phyloP scores from a whole-genome alignment of 208 protist species.

The Wallacemonas rigidus region DNA sequence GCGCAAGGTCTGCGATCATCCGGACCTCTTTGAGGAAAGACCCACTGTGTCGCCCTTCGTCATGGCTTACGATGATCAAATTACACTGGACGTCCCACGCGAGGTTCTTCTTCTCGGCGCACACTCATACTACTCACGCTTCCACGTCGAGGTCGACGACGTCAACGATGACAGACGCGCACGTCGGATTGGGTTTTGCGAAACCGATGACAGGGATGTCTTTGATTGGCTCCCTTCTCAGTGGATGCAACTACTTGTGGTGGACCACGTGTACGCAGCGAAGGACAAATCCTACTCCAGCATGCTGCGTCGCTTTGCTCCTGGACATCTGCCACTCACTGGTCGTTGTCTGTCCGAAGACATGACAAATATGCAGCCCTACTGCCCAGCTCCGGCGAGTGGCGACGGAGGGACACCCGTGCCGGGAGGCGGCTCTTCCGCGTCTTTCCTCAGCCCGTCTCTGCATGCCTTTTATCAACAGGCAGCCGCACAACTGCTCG shows the following conservation, averaged over 20 bases:
- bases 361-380: not conserved
- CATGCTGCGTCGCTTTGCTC: constrained; percentile 8
- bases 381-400: not conserved
- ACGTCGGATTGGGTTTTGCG: not conserved
- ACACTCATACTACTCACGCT: constrained; percentile 26
- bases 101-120: constrained; percentile 48
- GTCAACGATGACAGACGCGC: constrained; percentile 23
- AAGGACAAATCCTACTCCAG: not conserved
- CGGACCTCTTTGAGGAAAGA: constrained; percentile 94
- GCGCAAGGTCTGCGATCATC: constrained; percentile 98
- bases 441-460: not conserved
- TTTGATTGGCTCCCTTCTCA: constrained; percentile 17
- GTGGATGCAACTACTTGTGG: constrained; percentile 11
- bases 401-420: not conserved
- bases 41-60: constrained; percentile 75
- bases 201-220: not conserved
- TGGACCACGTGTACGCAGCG: constrained; percentile 13
- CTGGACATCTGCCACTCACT: not conserved
- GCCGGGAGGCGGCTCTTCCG: not conserved
- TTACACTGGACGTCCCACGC: constrained; percentile 48
- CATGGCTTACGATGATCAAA: constrained; percentile 40
- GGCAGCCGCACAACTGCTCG: not conserved
- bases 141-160: constrained; percentile 21
- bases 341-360: constrained; percentile 1
- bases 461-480: not conserved